Evolutionary conservation across 495 filamentous ascomycete species (phyloP), one percentile per base, ranked within the genome.

Genomic region (Endocarpon pusillum): DNA sequence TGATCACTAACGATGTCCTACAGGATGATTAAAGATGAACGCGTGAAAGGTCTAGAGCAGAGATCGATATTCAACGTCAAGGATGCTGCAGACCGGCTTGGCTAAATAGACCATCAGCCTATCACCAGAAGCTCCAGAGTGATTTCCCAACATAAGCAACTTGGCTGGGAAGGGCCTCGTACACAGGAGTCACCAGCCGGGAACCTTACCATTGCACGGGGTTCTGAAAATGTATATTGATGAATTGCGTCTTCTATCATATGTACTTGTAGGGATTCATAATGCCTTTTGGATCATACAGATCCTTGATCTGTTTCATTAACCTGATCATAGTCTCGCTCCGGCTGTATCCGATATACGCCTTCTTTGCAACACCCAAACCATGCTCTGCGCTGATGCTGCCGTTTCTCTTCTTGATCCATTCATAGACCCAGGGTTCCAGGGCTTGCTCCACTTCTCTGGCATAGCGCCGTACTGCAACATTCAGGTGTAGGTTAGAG

Each of bases 321-420:
- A 96, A 48, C 36, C 62, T 68, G 37, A 94, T 59, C 71, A 87
- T 86, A 3, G 73, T 85, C 21, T 80, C 71, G 36, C 73, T 85
- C 44, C 89, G 68, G 53, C 83, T 92, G 57, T 94, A 96, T 10
- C 81, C 78, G 46, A 96, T 86, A 52, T 71, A 96, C 29, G 78
- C 73, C 59, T 86, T 91, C 75, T 97, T 97, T 24, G 86, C 83
- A 42, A 97, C 49, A 4, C 89, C 89, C 20, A 97, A 58, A 5
- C 89, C 89, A 57, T 97, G 89, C 54, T 97, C 89, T 19, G 89
- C 89, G 47, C 82, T 92, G 51, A 97, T 91, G 54, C 81, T 91
- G 38, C 89, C 89, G 35, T 78, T 77, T 23, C 76, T 64, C 55
- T 79, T 68, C 37, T 71, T 64, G 38, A 97, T 87, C 89, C 89